These are phyloP conservation scores for Dysphania ambrosioides DNA, from an alignment of 148 eudicot genomes.

Conservation along the genomic window DNA sequence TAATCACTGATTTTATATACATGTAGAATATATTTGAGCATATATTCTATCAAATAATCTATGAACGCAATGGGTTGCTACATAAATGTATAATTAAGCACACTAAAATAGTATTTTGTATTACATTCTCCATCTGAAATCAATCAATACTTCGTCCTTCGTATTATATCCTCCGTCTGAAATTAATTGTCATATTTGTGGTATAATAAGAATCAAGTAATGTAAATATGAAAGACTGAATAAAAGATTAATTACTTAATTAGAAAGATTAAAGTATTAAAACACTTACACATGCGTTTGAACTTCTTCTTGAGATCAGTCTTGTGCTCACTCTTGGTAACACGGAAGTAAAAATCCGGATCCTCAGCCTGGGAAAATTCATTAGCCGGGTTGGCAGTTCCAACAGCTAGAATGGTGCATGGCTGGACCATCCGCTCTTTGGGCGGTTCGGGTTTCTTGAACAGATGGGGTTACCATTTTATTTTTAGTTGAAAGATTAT, in stretches of 20 bases:
- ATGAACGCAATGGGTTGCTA: too few species aligned
- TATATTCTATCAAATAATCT: too few species aligned
- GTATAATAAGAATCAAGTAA: neutral
- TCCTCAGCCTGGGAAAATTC: neutral
- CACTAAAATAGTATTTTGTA: too few species aligned
- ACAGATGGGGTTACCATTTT: slow-evolving; percentile 4
- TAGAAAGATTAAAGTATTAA: too few species aligned
- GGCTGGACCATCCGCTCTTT: slow-evolving; percentile 12
- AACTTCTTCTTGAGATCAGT: slow-evolving; percentile 3
- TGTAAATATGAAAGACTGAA: too few species aligned
- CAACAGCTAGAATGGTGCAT: slow-evolving; percentile 5
- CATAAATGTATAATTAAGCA: too few species aligned
- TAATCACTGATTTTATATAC: too few species aligned
- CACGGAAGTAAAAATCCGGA: slow-evolving; percentile 12
- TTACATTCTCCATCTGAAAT: too few species aligned
- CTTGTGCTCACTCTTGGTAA: slow-evolving; percentile 12
- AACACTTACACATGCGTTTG: slow-evolving; percentile 13
- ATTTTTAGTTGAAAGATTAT: neutral
- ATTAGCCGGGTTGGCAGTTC: neutral
- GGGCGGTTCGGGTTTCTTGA: slow-evolving; percentile 3
- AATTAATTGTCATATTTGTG: neutral
- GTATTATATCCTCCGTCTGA: neutral
- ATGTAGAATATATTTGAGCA: too few species aligned
- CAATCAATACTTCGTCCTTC: too few species aligned
- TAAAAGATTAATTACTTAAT: too few species aligned